Evolutionary conservation across 1,284 basidiomycete genomes (phyloP).

Genomic region (Dichomitus squalens): DNA sequence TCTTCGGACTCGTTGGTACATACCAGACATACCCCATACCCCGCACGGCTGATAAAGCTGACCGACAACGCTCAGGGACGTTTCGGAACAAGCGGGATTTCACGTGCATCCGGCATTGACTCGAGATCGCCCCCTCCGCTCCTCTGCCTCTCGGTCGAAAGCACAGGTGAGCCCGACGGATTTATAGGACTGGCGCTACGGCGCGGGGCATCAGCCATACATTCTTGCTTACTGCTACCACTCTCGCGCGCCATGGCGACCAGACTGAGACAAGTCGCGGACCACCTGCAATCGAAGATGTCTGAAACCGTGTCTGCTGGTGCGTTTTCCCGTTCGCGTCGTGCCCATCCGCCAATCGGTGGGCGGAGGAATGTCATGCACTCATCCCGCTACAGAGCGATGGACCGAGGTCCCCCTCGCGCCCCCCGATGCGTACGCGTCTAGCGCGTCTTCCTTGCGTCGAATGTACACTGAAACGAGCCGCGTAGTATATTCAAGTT

Average conservation of each 20-base stretch:
- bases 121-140: slow-evolving; percentile 35
- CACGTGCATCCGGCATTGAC: slow-evolving; percentile 23
- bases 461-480: slow-evolving; percentile 1
- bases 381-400: slow-evolving; percentile 47
- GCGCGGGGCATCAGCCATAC: neutral
- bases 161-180: slow-evolving; percentile 16
- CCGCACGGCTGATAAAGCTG: no score
- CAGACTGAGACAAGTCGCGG: slow-evolving; percentile 32
- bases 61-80: slow-evolving; percentile 10
- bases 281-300: slow-evolving; percentile 30
- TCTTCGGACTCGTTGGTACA: slow-evolving; percentile 1
- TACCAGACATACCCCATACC: slow-evolving; percentile 2
- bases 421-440: slow-evolving; percentile 67
- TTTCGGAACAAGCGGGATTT: slow-evolving; percentile 8
- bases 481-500: slow-evolving; percentile 85
- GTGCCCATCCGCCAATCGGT: slow-evolving; percentile 8
- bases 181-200: slow-evolving; percentile 12
- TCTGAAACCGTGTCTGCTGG: slow-evolving; percentile 43
- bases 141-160: slow-evolving; percentile 4
- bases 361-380: slow-evolving; percentile 9
- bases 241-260: slow-evolving; percentile 24
- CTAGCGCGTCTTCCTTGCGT: neutral
- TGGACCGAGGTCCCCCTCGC: slow-evolving; percentile 79
- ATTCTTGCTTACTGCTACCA: slow-evolving; percentile 9
- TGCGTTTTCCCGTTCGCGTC: slow-evolving; percentile 27